Evolutionary conservation across 768 basidiomycete species (phyloP).

Genomic region (Mycena indigotica): DNA sequence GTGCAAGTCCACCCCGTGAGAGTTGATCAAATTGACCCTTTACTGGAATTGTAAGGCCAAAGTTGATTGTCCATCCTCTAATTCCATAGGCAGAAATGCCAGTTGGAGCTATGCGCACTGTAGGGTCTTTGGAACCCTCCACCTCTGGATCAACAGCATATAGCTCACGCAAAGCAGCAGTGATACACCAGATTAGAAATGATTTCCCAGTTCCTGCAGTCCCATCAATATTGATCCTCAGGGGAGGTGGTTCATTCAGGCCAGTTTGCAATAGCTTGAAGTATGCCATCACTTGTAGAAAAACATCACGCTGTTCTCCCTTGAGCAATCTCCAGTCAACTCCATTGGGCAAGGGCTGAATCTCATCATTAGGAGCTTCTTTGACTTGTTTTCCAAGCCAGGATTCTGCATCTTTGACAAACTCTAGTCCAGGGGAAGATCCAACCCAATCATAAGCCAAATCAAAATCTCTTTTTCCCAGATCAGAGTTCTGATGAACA

Average conservation of each 20-base stretch:
- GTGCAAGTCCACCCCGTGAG: background rate
- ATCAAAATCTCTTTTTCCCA: slow-evolving; percentile 26
- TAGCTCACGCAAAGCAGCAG: slow-evolving; percentile 21
- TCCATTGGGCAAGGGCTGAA: slow-evolving; percentile 22
- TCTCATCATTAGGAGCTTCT: slow-evolving; percentile 26
- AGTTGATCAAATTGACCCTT: slow-evolving; percentile 10
- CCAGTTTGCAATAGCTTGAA: slow-evolving; percentile 10
- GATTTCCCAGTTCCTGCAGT: slow-evolving; percentile 34
- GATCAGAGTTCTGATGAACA: too few relatives aligned
- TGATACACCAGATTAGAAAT: slow-evolving; percentile 29
- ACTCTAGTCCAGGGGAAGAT: slow-evolving; percentile 13
- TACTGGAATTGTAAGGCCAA: slow-evolving; percentile 19
- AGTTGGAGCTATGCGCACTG: slow-evolving; percentile 26
- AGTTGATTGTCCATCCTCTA: slow-evolving; percentile 26
- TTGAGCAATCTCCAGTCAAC: slow-evolving; percentile 10
- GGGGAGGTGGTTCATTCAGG: slow-evolving; percentile 3
- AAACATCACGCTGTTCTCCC: slow-evolving; percentile 14
- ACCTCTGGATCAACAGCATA: slow-evolving; percentile 6
- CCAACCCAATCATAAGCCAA: slow-evolving; percentile 26
- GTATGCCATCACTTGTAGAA: slow-evolving; percentile 21
- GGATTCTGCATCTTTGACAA: slow-evolving; percentile 8
- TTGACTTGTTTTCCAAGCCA: slow-evolving; percentile 25
- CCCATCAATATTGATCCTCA: slow-evolving; percentile 30
- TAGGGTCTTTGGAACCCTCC: slow-evolving; percentile 27
- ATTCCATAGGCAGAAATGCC: slow-evolving; percentile 31